Percentiles rank a stretch among this genome's conserved stretches.
Evolutionary conservation across 495 filamentous ascomycete genomes (phyloP).

Genomic region (Trypethelium eluteriae): DNA sequence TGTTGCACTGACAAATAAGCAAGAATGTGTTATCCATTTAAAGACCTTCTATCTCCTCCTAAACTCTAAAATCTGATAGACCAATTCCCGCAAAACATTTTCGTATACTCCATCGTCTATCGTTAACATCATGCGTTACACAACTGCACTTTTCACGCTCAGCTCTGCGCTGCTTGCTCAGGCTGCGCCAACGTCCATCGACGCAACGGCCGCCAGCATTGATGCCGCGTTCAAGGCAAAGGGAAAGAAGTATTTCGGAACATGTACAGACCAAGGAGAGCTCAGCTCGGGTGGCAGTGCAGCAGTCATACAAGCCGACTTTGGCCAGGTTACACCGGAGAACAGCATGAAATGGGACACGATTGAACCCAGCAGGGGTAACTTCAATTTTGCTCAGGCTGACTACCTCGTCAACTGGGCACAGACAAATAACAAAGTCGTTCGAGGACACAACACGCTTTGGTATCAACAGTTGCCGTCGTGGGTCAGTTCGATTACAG

Average conservation of each 20-base stretch:
- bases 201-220: constrained; percentile 34
- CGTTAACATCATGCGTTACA: background rate
- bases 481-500: constrained; percentile 50
- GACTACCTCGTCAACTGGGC: constrained; percentile 58
- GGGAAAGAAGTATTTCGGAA: constrained; percentile 56
- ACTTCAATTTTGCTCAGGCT: constrained; percentile 45
- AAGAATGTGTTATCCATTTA: constrained; percentile 7
- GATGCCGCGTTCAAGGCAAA: constrained; percentile 50
- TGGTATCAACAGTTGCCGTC: constrained; percentile 59
- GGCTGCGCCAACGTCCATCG: constrained; percentile 19
- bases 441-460: constrained; percentile 57
- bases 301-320: constrained; percentile 51
- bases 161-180: constrained; percentile 5
- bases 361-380: constrained; percentile 41
- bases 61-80: background rate
- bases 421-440: constrained; percentile 44
- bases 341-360: constrained; percentile 61
- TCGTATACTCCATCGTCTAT: background rate
- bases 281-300: constrained; percentile 46
- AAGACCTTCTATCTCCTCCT: constrained; percentile 3
- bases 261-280: constrained; percentile 47
- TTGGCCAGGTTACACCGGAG: constrained; percentile 58
- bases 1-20: background rate
- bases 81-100: background rate
- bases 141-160: background rate